A percentile compares a stretch with the other conserved stretches of the same genome.
These are phyloP conservation scores for Pseudogymnoascus sp. DNA, from an alignment of 2,329 filamentous ascomycete species.

Conservation along the genomic window DNA sequence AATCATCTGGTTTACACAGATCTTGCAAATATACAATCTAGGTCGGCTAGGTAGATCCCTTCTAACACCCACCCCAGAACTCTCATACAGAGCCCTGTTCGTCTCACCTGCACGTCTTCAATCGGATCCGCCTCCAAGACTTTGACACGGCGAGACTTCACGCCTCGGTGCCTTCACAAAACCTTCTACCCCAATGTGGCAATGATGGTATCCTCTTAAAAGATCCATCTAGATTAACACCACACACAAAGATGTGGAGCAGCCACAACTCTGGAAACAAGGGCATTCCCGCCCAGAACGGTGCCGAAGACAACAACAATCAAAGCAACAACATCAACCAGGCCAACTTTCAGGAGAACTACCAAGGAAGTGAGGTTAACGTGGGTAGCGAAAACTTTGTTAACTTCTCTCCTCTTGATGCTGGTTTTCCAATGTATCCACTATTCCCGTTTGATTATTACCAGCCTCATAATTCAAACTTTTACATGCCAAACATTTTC, in stretches of 20 bases:
- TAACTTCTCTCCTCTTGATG: not conserved
- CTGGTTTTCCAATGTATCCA: not conserved
- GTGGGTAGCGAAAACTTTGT: not conserved
- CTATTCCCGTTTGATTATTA: not conserved
- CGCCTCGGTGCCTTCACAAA: not conserved
- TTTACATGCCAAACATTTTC: not conserved
- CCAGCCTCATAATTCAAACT: constrained; percentile 2
- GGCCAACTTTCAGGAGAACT: not conserved
- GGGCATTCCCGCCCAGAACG: constrained; percentile 21
- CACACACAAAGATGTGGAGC: constrained; percentile 19
- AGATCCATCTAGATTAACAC: not conserved
- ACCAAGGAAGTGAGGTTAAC: not conserved
- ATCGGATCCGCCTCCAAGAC: not conserved
- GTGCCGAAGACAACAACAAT: not conserved
- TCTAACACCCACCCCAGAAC: not conserved
- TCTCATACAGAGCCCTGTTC: not conserved
- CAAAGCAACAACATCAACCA: not conserved
- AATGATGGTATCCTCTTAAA: not conserved
- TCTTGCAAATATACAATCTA: not conserved
- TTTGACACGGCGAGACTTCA: not conserved
- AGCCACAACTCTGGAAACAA: constrained; percentile 23
- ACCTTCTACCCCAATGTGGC: not conserved
- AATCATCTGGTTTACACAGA: not conserved
- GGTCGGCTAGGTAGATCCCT: not conserved
- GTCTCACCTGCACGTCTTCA: not conserved